Evolutionary conservation across 108 stramenopile genomes (phyloP), one percentile per base, ranked within the genome.

Genomic region (Nitzschia sp.): DNA sequence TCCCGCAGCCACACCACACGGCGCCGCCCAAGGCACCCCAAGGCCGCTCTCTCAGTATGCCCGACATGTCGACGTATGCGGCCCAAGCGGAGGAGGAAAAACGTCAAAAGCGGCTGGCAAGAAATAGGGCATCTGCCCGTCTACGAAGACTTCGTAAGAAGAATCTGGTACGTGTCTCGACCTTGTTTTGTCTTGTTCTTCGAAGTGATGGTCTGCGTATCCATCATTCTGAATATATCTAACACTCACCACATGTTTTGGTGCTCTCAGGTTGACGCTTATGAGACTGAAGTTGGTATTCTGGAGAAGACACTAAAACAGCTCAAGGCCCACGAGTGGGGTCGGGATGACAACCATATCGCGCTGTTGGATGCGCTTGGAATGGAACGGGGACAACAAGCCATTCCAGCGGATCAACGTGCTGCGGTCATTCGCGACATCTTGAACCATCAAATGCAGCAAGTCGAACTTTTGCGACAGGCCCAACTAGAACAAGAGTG

Each of bases 301-400:
- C 56, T 95, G 38, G 94, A 95, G 82, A 72, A 83, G 44, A 79
- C 87, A 23, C 55, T 95, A 23, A 59, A 82, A 46, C 88, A 92
- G 63, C 76, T 95, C 15, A 56, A 78, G 29, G 78, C 82, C 26
- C 91, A 92, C 66, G 65, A 77, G 58, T 92, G 91, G 91, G 91
- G 88, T 3, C 66, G 62, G 28, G 75, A 71, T 44, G 71, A 72
- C 38, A 68, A 80, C 48, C 85, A 90, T 65, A 82, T 82, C 36
- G 77, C 84, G 6, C 52, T 88, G 19, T 74, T 92, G 53, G 93
- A 92, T 66, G 94, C 94, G 1, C 78, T 95, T 4, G 81, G 83
- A 26, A 95, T 95, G 94, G 94, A 95, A 56, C 80, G 94, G 6
- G 94, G 94, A 16, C 89, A 91, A 53, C 91, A 92, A 66, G 77